These are phyloP conservation scores for Nicotiana sylvestris DNA, from an alignment of 257 asterid genomes.

Conservation along the genomic window DNA sequence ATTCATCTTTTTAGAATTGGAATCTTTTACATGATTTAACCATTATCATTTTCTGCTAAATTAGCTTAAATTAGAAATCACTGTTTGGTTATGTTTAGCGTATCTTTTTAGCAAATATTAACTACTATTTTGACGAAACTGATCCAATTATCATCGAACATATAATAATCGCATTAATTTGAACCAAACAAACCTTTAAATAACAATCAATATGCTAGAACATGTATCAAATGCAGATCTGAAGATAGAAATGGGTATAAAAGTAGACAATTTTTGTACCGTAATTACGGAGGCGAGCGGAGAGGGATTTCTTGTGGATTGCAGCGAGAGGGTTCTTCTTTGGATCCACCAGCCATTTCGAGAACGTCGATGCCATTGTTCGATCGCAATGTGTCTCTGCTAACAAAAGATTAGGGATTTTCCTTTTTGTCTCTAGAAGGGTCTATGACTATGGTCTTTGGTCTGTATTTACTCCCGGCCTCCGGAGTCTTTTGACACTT, in stretches of 20 bases:
- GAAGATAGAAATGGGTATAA: not conserved
- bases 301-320: slow-evolving; percentile 54
- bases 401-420: not conserved
- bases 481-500: not conserved
- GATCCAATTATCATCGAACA: not conserved
- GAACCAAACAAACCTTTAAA: not conserved
- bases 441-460: not conserved
- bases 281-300: slow-evolving; percentile 56
- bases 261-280: slow-evolving; percentile 27
- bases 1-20: not conserved
- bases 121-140: too few species aligned
- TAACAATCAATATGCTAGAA: not conserved
- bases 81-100: not conserved
- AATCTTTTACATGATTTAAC: not conserved
- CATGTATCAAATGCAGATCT: not conserved
- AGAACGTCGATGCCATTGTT: slow-evolving; percentile 47
- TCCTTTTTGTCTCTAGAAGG: not conserved
- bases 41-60: not conserved
- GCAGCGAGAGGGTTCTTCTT: slow-evolving; percentile 75
- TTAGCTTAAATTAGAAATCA: not conserved
- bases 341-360: slow-evolving; percentile 73
- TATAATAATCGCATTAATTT: not conserved
- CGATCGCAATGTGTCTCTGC: not conserved
- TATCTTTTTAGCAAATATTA: not conserved
- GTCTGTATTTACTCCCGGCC: not conserved